phyloP scores from a whole-genome alignment of 805 yeast genomes.

The Yamadazyma laniorum region DNA sequence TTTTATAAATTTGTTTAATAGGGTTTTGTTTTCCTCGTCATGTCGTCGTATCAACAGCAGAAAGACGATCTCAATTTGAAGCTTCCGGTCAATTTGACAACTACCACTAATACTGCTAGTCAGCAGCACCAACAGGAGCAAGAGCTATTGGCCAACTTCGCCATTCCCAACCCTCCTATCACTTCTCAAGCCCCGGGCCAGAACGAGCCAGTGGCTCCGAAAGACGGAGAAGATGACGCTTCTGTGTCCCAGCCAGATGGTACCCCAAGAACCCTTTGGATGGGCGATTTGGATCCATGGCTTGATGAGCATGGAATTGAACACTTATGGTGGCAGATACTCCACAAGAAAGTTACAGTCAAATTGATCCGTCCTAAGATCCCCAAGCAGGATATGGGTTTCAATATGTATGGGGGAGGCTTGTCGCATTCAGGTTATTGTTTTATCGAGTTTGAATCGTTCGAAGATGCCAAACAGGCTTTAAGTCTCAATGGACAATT shows the following conservation, averaged over 20 bases:
- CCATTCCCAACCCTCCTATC: conserved; percentile 43
- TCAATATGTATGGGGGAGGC: conserved; percentile 8
- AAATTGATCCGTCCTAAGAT: conserved; percentile 57
- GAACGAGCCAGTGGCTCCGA: neutral
- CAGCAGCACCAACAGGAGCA: conserved; percentile 46
- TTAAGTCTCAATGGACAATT: conserved; percentile 62
- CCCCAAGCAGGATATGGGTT: conserved; percentile 13
- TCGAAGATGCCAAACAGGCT: conserved; percentile 69
- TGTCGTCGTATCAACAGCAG: neutral
- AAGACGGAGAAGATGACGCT: neutral
- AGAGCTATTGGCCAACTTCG: conserved; percentile 36
- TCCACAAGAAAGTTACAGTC: conserved; percentile 57
- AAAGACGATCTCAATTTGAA: conserved; percentile 2
- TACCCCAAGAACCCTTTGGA: conserved; percentile 75
- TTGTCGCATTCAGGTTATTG: conserved; percentile 61
- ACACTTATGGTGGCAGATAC: conserved; percentile 56
- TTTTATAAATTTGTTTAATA: no score
- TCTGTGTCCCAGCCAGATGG: neutral
- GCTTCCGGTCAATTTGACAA: conserved; percentile 7
- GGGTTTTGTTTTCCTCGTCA: no score
- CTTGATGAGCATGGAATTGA: conserved; percentile 60
- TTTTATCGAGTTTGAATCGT: conserved; percentile 69
- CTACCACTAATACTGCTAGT: conserved; percentile 28
- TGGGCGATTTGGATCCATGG: conserved; percentile 85
- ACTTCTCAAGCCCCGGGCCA: conserved; percentile 26